Evolutionary conservation across 2,329 filamentous ascomycete genomes (phyloP).

Genomic region (Rutstroemia sp.): DNA sequence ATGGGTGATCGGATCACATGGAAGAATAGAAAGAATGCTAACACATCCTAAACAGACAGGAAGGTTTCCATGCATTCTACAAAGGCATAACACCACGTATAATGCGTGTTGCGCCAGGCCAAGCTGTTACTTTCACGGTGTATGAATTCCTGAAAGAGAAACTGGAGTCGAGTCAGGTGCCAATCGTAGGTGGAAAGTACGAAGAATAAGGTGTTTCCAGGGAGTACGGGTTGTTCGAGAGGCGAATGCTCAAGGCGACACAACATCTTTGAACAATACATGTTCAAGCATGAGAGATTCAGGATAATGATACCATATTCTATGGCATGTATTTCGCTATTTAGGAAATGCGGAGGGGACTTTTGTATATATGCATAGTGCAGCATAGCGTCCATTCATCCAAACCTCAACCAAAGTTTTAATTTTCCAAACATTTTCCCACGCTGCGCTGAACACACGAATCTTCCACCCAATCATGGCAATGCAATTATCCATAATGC

Average conservation of each 20-base stretch:
- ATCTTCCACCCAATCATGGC: background rate
- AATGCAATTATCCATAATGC: background rate
- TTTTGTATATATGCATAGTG: conserved; percentile 9
- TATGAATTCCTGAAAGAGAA: conserved; percentile 71
- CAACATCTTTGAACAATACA: background rate
- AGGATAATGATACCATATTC: background rate
- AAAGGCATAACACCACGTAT: conserved; percentile 97
- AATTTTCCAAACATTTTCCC: background rate
- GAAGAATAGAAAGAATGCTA: background rate
- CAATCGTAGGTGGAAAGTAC: conserved; percentile 54
- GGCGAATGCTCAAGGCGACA: too few relatives aligned
- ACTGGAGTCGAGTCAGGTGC: conserved; percentile 55
- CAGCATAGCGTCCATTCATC: conserved; percentile 13
- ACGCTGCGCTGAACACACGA: background rate
- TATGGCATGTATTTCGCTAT: background rate
- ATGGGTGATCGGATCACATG: background rate
- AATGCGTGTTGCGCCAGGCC: conserved; percentile 94
- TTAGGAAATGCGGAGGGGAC: background rate
- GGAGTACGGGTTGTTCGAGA: too few relatives aligned
- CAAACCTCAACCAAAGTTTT: conserved; percentile 4
- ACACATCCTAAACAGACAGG: conserved; percentile 51
- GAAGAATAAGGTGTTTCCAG: conserved; percentile 47
- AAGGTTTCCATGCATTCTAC: conserved; percentile 92
- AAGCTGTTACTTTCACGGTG: conserved; percentile 71
- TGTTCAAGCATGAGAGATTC: too few relatives aligned